Evolutionary conservation across 345 rosid genomes (phyloP), one percentile per base, ranked within the genome.

Genomic region (Salix viminalis): DNA sequence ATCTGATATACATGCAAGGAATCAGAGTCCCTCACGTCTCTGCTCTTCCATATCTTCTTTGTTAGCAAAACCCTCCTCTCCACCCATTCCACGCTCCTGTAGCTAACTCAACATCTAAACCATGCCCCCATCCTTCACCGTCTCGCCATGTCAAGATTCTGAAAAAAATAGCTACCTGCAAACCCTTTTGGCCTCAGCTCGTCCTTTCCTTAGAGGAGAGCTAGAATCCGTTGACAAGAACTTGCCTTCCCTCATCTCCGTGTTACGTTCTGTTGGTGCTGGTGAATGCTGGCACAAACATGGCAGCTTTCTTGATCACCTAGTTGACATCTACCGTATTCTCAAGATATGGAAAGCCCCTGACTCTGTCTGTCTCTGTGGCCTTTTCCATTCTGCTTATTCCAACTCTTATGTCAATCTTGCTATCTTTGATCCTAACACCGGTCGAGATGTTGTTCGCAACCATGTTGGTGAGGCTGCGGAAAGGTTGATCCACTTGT

Each of bases 261-360:
- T 91, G 48, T 83, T 96, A 61, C 93, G 91, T 19, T 90, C 96
- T 41, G 96, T 89, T 9, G 98, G 99, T 11, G 99, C 98, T 4
- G 99, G 98, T 7, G 99, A 96, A 90, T 96, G 99, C 85, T 96
- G 98, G 98, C 98, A 96, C 87, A 96, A 96, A 81, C 98, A 93
- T 78, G 98, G 98, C 26, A 93, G 91, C 87, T 96, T 96, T 83
- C 84, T 96, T 1, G 89, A 96, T 8, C 99, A 96, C 83, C 84
- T 96, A 16, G 68, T 93, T 16, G 96, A 96, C 74, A 87, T 93
- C 44, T 91, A 96, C 82, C 91, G 94, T 14, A 85, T 96, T 58
- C 97, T 93, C 61, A 90, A 87, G 80, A 76, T 91, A 1, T 96
- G 99, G 99, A 87, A 81, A 58, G 94, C 91, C 39, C 94, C 94